These are phyloP conservation scores for Knoxdaviesia capensis DNA, from an alignment of 2,329 filamentous ascomycete species.

Conservation along the genomic window DNA sequence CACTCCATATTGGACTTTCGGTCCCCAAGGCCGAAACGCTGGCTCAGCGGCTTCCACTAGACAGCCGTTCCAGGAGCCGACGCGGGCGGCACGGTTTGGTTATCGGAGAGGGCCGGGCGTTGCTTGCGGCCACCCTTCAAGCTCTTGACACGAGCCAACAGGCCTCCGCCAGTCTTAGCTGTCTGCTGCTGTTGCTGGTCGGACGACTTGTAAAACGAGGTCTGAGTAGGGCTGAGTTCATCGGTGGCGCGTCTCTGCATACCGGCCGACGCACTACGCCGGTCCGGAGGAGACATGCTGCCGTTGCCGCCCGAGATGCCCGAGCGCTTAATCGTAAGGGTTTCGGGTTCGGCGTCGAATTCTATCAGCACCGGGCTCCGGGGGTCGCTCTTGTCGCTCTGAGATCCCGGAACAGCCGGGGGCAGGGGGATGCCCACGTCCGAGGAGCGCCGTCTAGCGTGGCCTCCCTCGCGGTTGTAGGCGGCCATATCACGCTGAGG, in stretches of 20 bases:
- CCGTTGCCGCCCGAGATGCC: constrained; percentile 10
- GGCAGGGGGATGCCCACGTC: constrained; percentile 8
- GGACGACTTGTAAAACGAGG: background rate
- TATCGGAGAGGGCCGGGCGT: constrained; percentile 3
- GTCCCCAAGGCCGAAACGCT: background rate
- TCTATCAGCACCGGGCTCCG: constrained; percentile 20
- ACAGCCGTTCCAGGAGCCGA: constrained; percentile 17
- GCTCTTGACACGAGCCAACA: constrained; percentile 65
- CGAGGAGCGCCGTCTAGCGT: constrained; percentile 18
- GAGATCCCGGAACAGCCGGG: constrained; percentile 1
- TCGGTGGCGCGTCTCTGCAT: constrained; percentile 1
- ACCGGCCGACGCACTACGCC: constrained; percentile 2
- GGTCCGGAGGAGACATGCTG: constrained; percentile 1
- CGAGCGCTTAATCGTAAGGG: constrained; percentile 22
- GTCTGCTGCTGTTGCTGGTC: too few relatives aligned
- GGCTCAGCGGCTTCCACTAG: constrained; percentile 11
- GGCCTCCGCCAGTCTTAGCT: constrained; percentile 32
- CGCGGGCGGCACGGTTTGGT: constrained; percentile 10
- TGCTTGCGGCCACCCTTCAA: constrained; percentile 45
- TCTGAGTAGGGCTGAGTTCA: background rate
- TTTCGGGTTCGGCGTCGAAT: constrained; percentile 38
- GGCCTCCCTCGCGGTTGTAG: constrained; percentile 28
- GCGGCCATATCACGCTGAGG: constrained; percentile 10
- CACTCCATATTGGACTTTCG: too few relatives aligned
- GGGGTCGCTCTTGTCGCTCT: background rate